Evolutionary conservation across 2,329 filamentous ascomycete species (phyloP), one percentile per base, ranked within the genome.

Genomic region (Ilyonectria mors-panacis): DNA sequence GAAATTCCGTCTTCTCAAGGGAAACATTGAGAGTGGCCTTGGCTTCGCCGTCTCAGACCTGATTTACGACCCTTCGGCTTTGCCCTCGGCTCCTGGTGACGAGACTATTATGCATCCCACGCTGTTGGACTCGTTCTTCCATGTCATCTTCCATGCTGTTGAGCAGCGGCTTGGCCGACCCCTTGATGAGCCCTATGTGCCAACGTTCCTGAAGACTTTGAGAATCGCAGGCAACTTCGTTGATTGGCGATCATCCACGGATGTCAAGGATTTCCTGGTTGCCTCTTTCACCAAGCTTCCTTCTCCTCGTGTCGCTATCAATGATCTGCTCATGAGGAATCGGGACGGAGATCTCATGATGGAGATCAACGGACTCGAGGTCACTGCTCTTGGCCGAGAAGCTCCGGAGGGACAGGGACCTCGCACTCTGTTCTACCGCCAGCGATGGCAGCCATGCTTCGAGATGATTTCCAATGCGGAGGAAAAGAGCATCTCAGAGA

Each of bases 101-200:
- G 71, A 74, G 63, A 75, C 71, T 15, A 59, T 74, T 26, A 59
- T 75, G 35, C 72, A 74, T 44, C 72, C 73, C 1, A 73, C 70
- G 9, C 69, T 75, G 8, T 63, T 77, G 3, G 74, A 77, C 54
- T 67, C 73, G 13, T 71, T 73, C 63, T 76, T 76, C 67, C 73
- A 76, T 54, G 67, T 73, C 53, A 73, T 76, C 35, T 74, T 76
- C 65, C 61, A 70, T 47, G 72, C 75, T 3, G 63, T 76, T 8
- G 73, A 76, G 56, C 67, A 70, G n/a, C 65, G 69, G 6, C 66
- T 73, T 10, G 75, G 71, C 2, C 66, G 68, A 1, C 66, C 73
- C 26, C 59, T 76, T 5, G 68, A 72, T 44, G 75, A 74, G 66
- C 72, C 72, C 21, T 75, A 75, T 54, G 74, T 75, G 13, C 73